Conservation (phyloP, 352 stramenopile species). For the Phytophthora sansomeana region DNA sequence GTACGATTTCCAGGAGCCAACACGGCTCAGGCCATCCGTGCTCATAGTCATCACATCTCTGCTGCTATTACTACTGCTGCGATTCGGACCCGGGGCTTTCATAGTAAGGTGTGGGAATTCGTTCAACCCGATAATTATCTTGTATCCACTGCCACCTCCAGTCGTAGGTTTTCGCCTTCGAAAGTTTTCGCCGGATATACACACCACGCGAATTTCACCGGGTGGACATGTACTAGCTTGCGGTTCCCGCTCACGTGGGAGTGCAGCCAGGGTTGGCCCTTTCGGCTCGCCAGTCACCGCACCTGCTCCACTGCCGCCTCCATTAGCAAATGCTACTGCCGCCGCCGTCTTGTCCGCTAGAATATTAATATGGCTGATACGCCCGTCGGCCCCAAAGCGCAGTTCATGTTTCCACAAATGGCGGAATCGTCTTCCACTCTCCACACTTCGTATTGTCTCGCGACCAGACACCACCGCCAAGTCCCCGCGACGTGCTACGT, state of each 20-base stretch:
- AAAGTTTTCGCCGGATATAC: conserved; percentile 66
- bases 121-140: conserved; percentile 75
- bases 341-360: conserved; percentile 84
- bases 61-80: conserved; percentile 23
- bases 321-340: conserved; percentile 74
- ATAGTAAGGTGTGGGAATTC: conserved; percentile 74
- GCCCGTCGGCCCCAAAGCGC: conserved; percentile 79
- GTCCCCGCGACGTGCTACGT: conserved; percentile 74
- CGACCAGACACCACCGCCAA: conserved; percentile 81
- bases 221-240: conserved; percentile 72
- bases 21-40: conserved; percentile 53
- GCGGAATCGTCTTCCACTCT: conserved; percentile 76
- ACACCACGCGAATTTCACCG: conserved; percentile 84
- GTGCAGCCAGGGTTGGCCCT: conserved; percentile 47
- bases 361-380: conserved; percentile 88
- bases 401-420: conserved; percentile 89
- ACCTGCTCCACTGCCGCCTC: conserved; percentile 30
- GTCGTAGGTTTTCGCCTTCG: conserved; percentile 41
- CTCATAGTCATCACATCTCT: conserved; percentile 34
- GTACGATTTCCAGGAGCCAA: conserved; percentile 72
- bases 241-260: conserved; percentile 71
- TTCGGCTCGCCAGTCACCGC: conserved; percentile 56
- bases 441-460: conserved; percentile 75
- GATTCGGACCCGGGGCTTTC: conserved; percentile 42
- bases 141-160: conserved; percentile 64